These are phyloP conservation scores for Penicillium sp. DNA, from an alignment of 2,329 filamentous ascomycete species.

Conservation along the genomic window DNA sequence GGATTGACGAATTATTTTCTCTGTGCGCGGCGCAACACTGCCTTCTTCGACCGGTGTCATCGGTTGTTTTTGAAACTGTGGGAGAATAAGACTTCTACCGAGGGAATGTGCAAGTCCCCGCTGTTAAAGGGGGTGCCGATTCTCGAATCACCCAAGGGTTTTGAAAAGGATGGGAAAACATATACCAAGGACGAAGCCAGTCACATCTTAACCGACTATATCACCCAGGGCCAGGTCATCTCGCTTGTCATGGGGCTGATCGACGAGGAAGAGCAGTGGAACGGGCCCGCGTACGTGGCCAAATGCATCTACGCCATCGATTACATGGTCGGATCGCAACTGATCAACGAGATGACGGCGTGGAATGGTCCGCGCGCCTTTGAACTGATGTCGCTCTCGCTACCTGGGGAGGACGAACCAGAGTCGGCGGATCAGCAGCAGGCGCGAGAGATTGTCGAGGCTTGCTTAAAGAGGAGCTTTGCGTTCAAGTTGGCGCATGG, in stretches of 20 bases:
- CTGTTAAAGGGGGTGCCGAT: conserved; percentile 42
- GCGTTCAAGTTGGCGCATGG: conserved; percentile 54
- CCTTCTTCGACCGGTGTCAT: conserved; percentile 47
- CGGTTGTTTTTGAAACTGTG: conserved; percentile 49
- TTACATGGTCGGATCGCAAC: conserved; percentile 47
- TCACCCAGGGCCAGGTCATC: conserved; percentile 52
- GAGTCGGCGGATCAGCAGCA: conserved; percentile 43
- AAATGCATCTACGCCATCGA: conserved; percentile 48
- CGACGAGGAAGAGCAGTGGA: conserved; percentile 48
- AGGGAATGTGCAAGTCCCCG: conserved; percentile 43
- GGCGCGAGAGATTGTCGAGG: conserved; percentile 49
- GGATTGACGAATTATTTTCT: conserved; percentile 8
- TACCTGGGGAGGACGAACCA: conserved; percentile 35
- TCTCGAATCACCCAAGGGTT: conserved; percentile 10
- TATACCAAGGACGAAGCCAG: conserved; percentile 37
- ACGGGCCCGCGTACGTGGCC: conserved; percentile 48
- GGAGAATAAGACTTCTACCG: conserved; percentile 45
- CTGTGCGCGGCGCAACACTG: conserved; percentile 23
- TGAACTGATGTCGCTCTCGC: conserved; percentile 43
- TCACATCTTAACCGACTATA: conserved; percentile 50
- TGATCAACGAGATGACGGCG: conserved; percentile 48
- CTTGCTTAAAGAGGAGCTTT: conserved; percentile 46
- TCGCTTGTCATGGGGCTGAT: conserved; percentile 48
- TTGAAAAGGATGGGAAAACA: conserved; percentile 22
- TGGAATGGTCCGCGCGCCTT: conserved; percentile 50